Evolutionary conservation across 305 asterid species (phyloP), one percentile per base, ranked within the genome.

Genomic region (Solanum hybrid): DNA sequence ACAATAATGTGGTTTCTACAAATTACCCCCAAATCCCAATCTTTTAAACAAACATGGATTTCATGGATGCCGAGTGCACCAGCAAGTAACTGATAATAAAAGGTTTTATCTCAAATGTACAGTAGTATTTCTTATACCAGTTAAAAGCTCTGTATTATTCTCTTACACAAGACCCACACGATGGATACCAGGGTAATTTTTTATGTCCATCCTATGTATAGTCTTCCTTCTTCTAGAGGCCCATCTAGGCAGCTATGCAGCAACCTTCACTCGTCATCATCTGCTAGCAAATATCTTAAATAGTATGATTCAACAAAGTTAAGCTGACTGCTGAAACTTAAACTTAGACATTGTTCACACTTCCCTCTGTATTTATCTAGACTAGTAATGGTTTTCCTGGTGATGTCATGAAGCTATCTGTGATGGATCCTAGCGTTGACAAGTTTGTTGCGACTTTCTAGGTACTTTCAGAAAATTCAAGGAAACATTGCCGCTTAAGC

Each of bases 381-480:
- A 78, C 69, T 56, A 6, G 51, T 35, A 78, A 78, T 35, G 86
- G 4, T 79, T 38, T 79, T 1, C 60, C 73, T 29, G 32, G 72
- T 40, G 46, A 87, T 87, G 8, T 87, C 46, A 26, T 71, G 24
- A 38, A 66, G 29, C n/a, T 64, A 34, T 31, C 17, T 88, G 71
- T 51, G 89, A 42, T 77, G 73, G 89, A 31, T 40, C 66, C 32
- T 56, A 6, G 46, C 5, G 42, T 42, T 76, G 72, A 73, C 24
- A 73, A 32, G 34, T 73, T 88, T 73, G 35, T 40, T 72, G 60
- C 1, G 4, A 46, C 89, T 89, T 95, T 93, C 88, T 97, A 97
- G 99, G 99, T 89, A 97, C 99, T 87, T 97, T 88, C 92, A 95
- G 94, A 93, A 97, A 96, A 95, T 97, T 94, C 81, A 97, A 96